Conservation (phyloP, 176 grass and related monocot genomes). For the Avena sativa region DNA sequence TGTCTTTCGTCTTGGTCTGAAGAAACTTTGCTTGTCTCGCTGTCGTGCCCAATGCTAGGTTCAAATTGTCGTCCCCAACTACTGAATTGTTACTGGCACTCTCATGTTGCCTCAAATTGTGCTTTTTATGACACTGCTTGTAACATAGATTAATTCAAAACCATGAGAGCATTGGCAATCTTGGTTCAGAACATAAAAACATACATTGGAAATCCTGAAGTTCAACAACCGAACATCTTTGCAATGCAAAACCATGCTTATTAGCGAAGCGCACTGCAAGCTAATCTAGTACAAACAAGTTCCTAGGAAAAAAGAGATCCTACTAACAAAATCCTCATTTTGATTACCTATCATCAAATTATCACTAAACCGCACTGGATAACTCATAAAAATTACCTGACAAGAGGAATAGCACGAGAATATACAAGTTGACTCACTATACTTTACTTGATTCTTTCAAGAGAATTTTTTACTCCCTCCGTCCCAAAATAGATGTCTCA, state of each 20-base stretch:
- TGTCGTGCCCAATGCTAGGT: slow-evolving; percentile 42
- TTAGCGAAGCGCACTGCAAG: not conserved
- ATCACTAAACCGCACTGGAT: too few species aligned
- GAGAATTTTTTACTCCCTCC: too few species aligned
- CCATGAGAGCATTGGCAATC: slow-evolving; percentile 49
- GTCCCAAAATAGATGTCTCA: too few species aligned
- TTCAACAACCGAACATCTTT: slow-evolving; percentile 23
- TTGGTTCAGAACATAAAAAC: slow-evolving; percentile 34
- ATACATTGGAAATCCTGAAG: slow-evolving; percentile 1
- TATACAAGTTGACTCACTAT: too few species aligned
- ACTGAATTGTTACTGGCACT: slow-evolving; percentile 63
- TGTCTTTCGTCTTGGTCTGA: slow-evolving; percentile 37
- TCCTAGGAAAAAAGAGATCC: too few species aligned
- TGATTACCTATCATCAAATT: too few species aligned
- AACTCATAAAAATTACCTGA: too few species aligned
- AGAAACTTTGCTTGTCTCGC: slow-evolving; percentile 43
- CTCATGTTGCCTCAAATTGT: slow-evolving; percentile 70
- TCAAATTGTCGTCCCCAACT: slow-evolving; percentile 75
- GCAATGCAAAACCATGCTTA: slow-evolving; percentile 25
- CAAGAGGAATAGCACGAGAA: too few species aligned
- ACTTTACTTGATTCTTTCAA: too few species aligned
- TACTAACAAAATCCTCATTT: too few species aligned
- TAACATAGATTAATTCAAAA: slow-evolving; percentile 63
- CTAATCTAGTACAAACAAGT: too few species aligned
- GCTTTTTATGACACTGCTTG: slow-evolving; percentile 58